Evolutionary conservation across 75 land plant genomes (phyloP).

Genomic region (Azolla pinnata): DNA sequence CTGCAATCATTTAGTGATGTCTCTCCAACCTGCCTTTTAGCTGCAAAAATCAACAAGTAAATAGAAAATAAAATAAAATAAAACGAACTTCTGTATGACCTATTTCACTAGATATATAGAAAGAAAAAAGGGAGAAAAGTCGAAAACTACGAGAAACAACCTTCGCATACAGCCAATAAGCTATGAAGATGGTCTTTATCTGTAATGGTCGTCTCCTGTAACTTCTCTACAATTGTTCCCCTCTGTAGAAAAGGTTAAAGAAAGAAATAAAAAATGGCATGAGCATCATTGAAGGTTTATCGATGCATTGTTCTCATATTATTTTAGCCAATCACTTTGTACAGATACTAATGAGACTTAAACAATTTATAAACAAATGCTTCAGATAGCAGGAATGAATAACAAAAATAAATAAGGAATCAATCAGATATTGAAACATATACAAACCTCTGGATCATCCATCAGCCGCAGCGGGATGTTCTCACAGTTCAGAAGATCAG

Average conservation of each 20-base stretch:
- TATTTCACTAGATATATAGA: neutral
- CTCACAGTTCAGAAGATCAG: slow-evolving; percentile 61
- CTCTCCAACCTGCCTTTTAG: slow-evolving; percentile 88
- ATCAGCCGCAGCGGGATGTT: slow-evolving; percentile 60
- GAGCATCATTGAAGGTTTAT: neutral
- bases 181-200: slow-evolving; percentile 61
- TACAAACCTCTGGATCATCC: slow-evolving; percentile 79
- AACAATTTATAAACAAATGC: neutral
- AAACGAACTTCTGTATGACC: neutral
- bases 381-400: no score
- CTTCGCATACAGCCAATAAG: slow-evolving; percentile 58
- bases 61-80: neutral
- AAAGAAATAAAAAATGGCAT: slow-evolving; percentile 7
- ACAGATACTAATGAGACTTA: neutral
- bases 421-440: neutral
- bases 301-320: neutral
- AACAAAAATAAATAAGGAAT: no score
- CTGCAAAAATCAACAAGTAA: slow-evolving; percentile 25
- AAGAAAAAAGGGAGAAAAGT: neutral
- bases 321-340: neutral
- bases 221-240: slow-evolving; percentile 75
- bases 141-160: slow-evolving; percentile 13
- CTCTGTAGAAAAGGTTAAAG: slow-evolving; percentile 48
- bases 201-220: slow-evolving; percentile 49
- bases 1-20: slow-evolving; percentile 75